Evolutionary conservation across 345 rosid species (phyloP), one percentile per base, ranked within the genome.

Genomic region (Syzygium grande): DNA sequence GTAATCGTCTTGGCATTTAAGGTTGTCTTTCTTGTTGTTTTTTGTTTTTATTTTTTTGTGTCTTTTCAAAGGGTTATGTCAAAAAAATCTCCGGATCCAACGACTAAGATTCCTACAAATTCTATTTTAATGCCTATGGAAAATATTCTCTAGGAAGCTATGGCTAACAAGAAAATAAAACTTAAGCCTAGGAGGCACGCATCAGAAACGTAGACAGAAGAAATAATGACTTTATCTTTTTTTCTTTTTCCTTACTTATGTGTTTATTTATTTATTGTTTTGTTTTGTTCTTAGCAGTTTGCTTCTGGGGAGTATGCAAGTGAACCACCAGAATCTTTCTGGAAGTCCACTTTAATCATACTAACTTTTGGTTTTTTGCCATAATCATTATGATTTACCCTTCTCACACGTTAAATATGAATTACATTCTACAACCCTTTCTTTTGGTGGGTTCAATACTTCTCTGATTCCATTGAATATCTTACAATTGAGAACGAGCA

Each of bases 251-350:
- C 2, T 56, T 58, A 34, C 22, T 23, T n/a, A 58, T 23, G 29
- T 58, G 63, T 54, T n/a, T 51, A 16, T 51, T 6, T 15, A 13
- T 34, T 34, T 13, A 84, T 73, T n/a, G 61, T 34, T 87, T 30
- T 34, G 85, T 78, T 61, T 84, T 87, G 30, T 22, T 83, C 85
- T 86, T 49, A 55, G 87, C 84, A 68, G 79, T 77, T 38, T 85
- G 91, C 92, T 85, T 86, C 52, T 51, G 86, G 88, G 92, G 85
- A 73, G 88, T 85, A 65, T 30, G 77, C 21, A 34, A 38, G 79
- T 53, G 52, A 29, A 52, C 56, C 56, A 52, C 19, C 49, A 43
- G 87, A 88, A 85, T 90, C 89, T 85, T 86, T 88, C 90, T 77
- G 41, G 89, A 85, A 34, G 68, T 52, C 77, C 83, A 52, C 78